phyloP scores from a whole-genome alignment of 1,284 basidiomycete genomes.

The Rhodotorula sp. region DNA sequence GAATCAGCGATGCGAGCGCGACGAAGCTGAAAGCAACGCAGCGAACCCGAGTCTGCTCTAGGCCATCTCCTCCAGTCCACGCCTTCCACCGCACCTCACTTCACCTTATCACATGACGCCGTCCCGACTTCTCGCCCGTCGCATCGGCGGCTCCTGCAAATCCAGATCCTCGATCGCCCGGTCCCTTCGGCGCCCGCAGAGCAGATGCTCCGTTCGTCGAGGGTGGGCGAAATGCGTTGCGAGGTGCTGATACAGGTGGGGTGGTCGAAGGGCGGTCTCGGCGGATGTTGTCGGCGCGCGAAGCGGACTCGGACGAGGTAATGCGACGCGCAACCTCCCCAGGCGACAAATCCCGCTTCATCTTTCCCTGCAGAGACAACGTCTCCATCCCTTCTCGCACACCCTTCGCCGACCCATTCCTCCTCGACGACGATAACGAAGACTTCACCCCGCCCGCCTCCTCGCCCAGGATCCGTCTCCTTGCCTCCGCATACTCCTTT shows the following conservation, averaged over 20 bases:
- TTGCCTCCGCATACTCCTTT: conserved; percentile 28
- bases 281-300: not conserved
- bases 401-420: not conserved
- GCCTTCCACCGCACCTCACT: not conserved
- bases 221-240: too few relatives aligned
- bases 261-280: not conserved
- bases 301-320: not conserved
- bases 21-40: not conserved
- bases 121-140: not conserved
- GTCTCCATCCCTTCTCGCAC: not conserved
- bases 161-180: too few relatives aligned
- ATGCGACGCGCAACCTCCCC: not conserved
- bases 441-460: not conserved
- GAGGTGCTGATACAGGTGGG: not conserved
- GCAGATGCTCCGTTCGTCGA: too few relatives aligned
- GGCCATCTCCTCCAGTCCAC: not conserved
- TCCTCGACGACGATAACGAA: not conserved
- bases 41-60: not conserved
- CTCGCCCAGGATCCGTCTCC: conserved; percentile 28
- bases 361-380: not conserved
- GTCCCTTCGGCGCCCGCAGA: too few relatives aligned
- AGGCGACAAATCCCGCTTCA: not conserved
- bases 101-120: not conserved
- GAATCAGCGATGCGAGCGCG: not conserved
- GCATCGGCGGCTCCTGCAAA: not conserved